These are phyloP conservation scores for Ogataea zsoltii DNA, from an alignment of 805 yeast genomes.

Conservation along the genomic window DNA sequence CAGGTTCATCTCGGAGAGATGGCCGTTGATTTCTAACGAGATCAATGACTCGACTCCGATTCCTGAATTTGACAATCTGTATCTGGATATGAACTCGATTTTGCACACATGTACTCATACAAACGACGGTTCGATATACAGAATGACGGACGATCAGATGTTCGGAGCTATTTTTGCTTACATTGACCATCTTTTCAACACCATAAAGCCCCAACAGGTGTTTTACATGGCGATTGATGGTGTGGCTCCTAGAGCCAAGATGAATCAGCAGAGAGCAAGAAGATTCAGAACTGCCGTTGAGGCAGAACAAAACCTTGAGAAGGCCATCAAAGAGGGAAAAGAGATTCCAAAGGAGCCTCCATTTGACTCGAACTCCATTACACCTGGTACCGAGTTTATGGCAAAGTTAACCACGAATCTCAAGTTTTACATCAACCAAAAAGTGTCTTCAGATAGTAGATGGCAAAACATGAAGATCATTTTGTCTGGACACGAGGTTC, in stretches of 20 bases:
- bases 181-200: constrained; percentile 88
- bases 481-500: constrained; percentile 92
- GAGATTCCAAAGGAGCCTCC: constrained; percentile 81
- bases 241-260: constrained; percentile 97
- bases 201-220: constrained; percentile 81
- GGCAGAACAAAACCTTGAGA: constrained; percentile 75
- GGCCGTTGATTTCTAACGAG: constrained; percentile 92
- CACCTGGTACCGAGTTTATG: constrained; percentile 98
- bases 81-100: constrained; percentile 97
- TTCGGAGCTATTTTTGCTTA: constrained; percentile 90
- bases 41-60: constrained; percentile 72
- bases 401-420: constrained; percentile 78
- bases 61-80: constrained; percentile 93
- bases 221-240: constrained; percentile 98
- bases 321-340: constrained; percentile 72
- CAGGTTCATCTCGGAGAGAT: constrained; percentile 95
- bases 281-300: constrained; percentile 93
- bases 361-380: constrained; percentile 88
- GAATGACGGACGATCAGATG: constrained; percentile 86
- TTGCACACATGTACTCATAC: constrained; percentile 92
- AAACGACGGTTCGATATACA: constrained; percentile 59
- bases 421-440: constrained; percentile 85
- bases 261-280: constrained; percentile 97
- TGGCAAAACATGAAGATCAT: constrained; percentile 82
- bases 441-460: constrained; percentile 78